Evolutionary conservation across 129 eudicot species (phyloP), one percentile per base, ranked within the genome.

Genomic region (Sambucus nigra): DNA sequence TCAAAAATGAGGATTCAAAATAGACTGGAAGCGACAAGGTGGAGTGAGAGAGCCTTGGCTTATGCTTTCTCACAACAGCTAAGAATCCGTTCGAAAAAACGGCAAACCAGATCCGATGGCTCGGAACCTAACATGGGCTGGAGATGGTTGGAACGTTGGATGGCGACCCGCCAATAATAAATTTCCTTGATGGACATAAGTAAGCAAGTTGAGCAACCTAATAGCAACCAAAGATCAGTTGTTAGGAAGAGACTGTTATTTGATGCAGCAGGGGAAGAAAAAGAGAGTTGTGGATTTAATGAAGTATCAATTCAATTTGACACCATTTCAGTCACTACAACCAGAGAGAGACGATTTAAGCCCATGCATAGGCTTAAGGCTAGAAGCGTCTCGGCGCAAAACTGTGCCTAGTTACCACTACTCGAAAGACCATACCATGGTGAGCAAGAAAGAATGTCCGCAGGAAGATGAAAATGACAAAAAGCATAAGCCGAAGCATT

Each of bases 121-220:
- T 47, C 70, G 4, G 94, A 87, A 55, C 41, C 82, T 5, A 78
- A 76, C 71, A 60, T 69, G 76, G 79, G 96, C 23, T 82, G 87
- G 93, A 87, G 74, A 68, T 87, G 94, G 96, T 76, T 87, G 6
- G 96, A 87, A 64, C 75, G 96, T 55, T 87, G 96, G 96, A 87
- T 87, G 96, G 96, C 94, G 8, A 84, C 96, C 25, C 85, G 94
- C 21, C 78, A 73, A 48, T 80, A 78, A 17, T 88, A 87, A 31
- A 76, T 53, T 33, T 61, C 75, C 16, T 66, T 71, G 6, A 67
- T 63, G 9, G 83, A 78, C 32, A 60, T 56, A 31, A 75, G 69
- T 64, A 75, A 72, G 72, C 80, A 69, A 42, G 51, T 63, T 60
- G 84, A 66, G n/a, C 64, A 67, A 26, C 47, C 63, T 35, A n/a